Evolutionary conservation across 352 stramenopile genomes (phyloP).

Genomic region (Pythium grandisporangium): DNA sequence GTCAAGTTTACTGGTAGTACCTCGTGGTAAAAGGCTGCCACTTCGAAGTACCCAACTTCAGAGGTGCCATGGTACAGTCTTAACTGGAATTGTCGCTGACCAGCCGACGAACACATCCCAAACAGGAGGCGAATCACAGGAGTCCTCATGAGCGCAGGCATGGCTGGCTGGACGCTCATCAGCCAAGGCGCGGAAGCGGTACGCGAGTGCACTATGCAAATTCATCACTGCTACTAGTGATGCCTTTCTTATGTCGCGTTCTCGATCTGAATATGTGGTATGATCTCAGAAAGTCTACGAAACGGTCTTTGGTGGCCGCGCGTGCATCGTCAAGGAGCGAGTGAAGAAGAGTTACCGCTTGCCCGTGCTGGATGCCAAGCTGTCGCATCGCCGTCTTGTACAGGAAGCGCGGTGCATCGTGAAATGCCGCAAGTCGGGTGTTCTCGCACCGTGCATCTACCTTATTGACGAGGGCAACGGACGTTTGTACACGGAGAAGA

Average conservation of each 20-base stretch:
- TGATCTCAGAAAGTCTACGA: constrained; percentile 63
- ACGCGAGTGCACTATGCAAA: too few relatives aligned
- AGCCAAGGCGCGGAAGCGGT: constrained; percentile 78
- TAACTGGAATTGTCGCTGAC: too few relatives aligned
- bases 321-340: constrained; percentile 78
- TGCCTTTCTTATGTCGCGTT: neutral
- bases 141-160: neutral
- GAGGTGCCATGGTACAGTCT: too few relatives aligned
- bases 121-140: too few relatives aligned
- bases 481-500: constrained; percentile 64
- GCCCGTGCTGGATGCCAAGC: constrained; percentile 67
- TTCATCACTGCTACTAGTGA: too few relatives aligned
- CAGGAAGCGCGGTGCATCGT: constrained; percentile 78
- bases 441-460: constrained; percentile 66
- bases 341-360: constrained; percentile 77
- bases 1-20: too few relatives aligned
- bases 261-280: neutral
- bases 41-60: too few relatives aligned
- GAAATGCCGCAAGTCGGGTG: constrained; percentile 66
- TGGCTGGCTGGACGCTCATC: constrained; percentile 50
- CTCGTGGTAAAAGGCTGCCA: too few relatives aligned
- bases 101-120: too few relatives aligned
- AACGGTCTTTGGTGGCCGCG: constrained; percentile 46
- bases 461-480: constrained; percentile 70
- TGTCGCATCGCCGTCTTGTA: constrained; percentile 68